Evolutionary conservation across 2,329 filamentous ascomycete genomes (phyloP).

Genomic region (Colletotrichum orchidophilum): DNA sequence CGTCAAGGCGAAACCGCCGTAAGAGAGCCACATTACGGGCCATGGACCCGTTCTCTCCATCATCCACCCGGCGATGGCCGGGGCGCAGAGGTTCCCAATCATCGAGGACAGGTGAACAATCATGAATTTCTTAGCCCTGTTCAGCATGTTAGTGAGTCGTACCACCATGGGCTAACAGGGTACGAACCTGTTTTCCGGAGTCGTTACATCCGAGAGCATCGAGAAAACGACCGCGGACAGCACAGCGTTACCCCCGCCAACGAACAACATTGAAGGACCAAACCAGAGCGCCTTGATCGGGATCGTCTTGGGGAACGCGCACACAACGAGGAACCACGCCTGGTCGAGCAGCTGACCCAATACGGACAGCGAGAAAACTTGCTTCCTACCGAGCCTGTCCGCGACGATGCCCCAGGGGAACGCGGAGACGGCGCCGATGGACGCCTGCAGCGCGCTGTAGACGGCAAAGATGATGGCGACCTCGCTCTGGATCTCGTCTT

Average conservation of each 20-base stretch:
- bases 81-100: conserved; percentile 47
- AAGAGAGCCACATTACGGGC: conserved; percentile 34
- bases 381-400: conserved; percentile 49
- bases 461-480: conserved; percentile 47
- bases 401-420: conserved; percentile 50
- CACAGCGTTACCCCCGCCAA: conserved; percentile 49
- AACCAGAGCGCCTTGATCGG: conserved; percentile 46
- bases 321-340: conserved; percentile 42
- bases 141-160: background rate
- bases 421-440: conserved; percentile 43
- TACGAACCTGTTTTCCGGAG: conserved; percentile 46
- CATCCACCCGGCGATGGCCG: conserved; percentile 46
- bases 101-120: conserved; percentile 41
- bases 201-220: conserved; percentile 48
- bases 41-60: conserved; percentile 45
- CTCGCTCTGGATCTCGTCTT: conserved; percentile 45
- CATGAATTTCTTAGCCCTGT: conserved; percentile 49
- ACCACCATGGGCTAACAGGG: background rate
- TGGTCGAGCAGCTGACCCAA: conserved; percentile 41
- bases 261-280: conserved; percentile 41
- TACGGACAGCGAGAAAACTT: conserved; percentile 44
- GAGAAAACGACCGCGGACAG: conserved; percentile 43
- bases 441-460: conserved; percentile 41
- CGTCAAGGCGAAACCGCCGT: background rate
- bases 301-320: conserved; percentile 44